Evolutionary conservation across 1,284 basidiomycete genomes (phyloP).

Genomic region (Pisolithus thermaeus): DNA sequence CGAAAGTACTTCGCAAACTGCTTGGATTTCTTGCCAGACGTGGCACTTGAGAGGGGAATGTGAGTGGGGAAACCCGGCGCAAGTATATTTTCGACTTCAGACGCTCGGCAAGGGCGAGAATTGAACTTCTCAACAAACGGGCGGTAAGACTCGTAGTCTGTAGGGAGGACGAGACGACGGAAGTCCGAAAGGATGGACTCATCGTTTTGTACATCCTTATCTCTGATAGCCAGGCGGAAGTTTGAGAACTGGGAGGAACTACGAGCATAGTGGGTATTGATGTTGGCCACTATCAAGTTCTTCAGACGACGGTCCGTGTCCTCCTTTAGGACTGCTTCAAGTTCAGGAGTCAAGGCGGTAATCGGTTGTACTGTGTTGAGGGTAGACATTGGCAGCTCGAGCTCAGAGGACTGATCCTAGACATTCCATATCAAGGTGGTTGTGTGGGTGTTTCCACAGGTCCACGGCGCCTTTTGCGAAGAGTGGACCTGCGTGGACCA

Average conservation of each 20-base stretch:
- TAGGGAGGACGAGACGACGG: slow-evolving; percentile 11
- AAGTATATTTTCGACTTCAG: slow-evolving; percentile 12
- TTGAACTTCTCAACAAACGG: slow-evolving; percentile 15
- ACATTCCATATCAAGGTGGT: no score
- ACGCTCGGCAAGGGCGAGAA: slow-evolving; percentile 7
- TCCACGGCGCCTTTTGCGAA: no score
- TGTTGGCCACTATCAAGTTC: slow-evolving; percentile 6
- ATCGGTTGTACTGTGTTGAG: background rate
- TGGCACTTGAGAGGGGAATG: slow-evolving; percentile 11
- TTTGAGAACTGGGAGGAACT: slow-evolving; percentile 5
- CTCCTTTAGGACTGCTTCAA: background rate
- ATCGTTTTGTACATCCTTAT: slow-evolving; percentile 1
- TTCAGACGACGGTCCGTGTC: slow-evolving; percentile 1
- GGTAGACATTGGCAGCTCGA: background rate
- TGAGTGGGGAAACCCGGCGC: slow-evolving; percentile 15
- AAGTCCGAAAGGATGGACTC: slow-evolving; percentile 8
- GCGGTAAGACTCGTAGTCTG: slow-evolving; percentile 14
- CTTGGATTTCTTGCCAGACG: slow-evolving; percentile 11
- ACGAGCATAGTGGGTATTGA: slow-evolving; percentile 7
- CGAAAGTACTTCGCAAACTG: slow-evolving; percentile 11
- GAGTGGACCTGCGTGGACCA: no score
- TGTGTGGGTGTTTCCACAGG: no score
- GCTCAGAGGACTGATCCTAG: no score
- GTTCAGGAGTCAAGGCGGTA: background rate
- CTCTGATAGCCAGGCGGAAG: slow-evolving; percentile 11